phyloP scores from a whole-genome alignment of 305 asterid species.

The Salvia sclarea region DNA sequence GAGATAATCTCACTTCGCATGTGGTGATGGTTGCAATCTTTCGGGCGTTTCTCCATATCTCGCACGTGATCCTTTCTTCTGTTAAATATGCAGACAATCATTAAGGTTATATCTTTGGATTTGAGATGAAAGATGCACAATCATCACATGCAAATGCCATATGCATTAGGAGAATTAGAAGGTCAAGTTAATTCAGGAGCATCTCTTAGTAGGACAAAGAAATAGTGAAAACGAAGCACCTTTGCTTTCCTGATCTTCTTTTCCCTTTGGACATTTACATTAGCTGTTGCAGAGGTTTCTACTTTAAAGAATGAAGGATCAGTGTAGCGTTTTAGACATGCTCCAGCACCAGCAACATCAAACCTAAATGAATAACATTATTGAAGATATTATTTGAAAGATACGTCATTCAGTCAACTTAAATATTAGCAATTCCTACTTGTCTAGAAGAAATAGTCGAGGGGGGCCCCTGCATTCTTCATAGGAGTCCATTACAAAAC shows the following conservation, averaged over 20 bases:
- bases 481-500: constrained; percentile 86
- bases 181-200: constrained; percentile 6
- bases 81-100: constrained; percentile 34
- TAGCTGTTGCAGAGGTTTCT: constrained; percentile 45
- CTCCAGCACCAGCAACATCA: constrained; percentile 90
- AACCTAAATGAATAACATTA: constrained; percentile 50
- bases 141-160: constrained; percentile 20
- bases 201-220: background rate
- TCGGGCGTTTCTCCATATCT: constrained; percentile 75
- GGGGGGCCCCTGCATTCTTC: constrained; percentile 97
- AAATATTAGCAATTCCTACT: constrained; percentile 46
- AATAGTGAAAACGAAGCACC: constrained; percentile 44
- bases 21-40: constrained; percentile 56
- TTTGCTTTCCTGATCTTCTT: constrained; percentile 68
- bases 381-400: constrained; percentile 18
- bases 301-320: constrained; percentile 74
- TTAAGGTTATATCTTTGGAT: constrained; percentile 2
- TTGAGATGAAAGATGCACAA: constrained; percentile 2
- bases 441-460: constrained; percentile 86
- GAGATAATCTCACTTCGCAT: constrained; percentile 67
- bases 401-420: constrained; percentile 5
- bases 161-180: constrained; percentile 11
- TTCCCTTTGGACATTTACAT: constrained; percentile 54
- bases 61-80: constrained; percentile 77
- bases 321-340: constrained; percentile 79